A percentile compares a stretch with the other conserved stretches of the same genome.
Evolutionary conservation across 2,329 filamentous ascomycete genomes (phyloP).

Genomic region (Aspergillus sp.): DNA sequence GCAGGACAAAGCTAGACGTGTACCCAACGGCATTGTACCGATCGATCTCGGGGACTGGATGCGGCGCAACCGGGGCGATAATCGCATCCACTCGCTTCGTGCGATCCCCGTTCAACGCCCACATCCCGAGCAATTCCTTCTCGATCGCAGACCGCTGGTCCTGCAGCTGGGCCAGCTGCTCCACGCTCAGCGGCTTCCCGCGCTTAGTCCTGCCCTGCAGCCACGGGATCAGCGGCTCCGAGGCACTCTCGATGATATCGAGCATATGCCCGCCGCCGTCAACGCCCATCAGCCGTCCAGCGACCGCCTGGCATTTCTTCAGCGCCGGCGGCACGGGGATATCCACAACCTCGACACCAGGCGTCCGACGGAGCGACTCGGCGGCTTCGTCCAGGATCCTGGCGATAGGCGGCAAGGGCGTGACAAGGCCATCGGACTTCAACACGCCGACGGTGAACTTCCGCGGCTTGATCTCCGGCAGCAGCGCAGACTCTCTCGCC

Average conservation of each 20-base stretch:
- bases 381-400: conserved; percentile 34
- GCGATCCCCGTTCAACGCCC: conserved; percentile 28
- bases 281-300: conserved; percentile 49
- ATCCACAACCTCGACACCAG: conserved; percentile 49
- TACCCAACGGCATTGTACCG: conserved; percentile 55
- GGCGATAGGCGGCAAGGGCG: conserved; percentile 31
- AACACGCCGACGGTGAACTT: conserved; percentile 35
- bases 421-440: conserved; percentile 31
- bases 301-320: conserved; percentile 46
- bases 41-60: conserved; percentile 54
- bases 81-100: conserved; percentile 47
- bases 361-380: conserved; percentile 18
- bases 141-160: conserved; percentile 44
- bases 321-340: conserved; percentile 46
- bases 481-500: conserved; percentile 18
- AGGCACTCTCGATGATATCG: conserved; percentile 46
- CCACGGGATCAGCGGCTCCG: conserved; percentile 53
- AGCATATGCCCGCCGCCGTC: conserved; percentile 50
- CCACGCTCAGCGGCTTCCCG: conserved; percentile 38
- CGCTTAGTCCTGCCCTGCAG: conserved; percentile 44
- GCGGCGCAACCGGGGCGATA: conserved; percentile 54
- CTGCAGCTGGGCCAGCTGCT: conserved; percentile 45
- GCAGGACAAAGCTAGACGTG: conserved; percentile 50
- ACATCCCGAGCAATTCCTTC: conserved; percentile 49
- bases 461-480: conserved; percentile 7